Base-by-base conservation (phyloP, 768 basidiomycete species). In the Tylopilus plumbeoviolaceoides region DNA sequence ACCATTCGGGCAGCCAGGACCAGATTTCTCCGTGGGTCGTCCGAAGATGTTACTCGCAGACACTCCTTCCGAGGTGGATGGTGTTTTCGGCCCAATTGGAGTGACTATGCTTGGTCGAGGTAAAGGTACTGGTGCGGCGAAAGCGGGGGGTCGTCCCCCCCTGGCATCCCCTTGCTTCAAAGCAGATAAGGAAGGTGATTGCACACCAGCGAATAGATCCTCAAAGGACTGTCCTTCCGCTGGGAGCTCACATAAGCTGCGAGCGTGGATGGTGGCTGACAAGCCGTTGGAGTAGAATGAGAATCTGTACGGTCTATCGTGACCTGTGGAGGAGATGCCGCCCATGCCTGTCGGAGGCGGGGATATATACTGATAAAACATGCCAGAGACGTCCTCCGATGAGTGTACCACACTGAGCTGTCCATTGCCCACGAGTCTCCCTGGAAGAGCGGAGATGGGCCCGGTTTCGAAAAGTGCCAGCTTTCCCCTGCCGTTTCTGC, bases 281-380 rank as follows among this genome's bases (percentile, higher is more conserved):
- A 97, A 75, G 5, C 87, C 80, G 63, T 97, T 98, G 17, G 92
- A 98, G 72, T 98, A 99, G 73, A 98, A 99, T 0, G 97, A 98
- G 73, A 98, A 99, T 42, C 97, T 82, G 65, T 98, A 98, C 9
- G 95, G 95, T 62, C 93, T 78, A 63, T 94, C 92, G 58, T 93
- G 87, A 0, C 79, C 83, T 4, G 77, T 74, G 47, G 76, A 72
- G 21, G 77, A 69, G 46, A 78, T 73, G 7, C 73, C 73, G 11
- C 55, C 54, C 23, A 64, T 33, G 11, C 47, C 54, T 2, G 53
- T 28, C 1, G 57, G 35, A 21, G 57, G 57, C 5, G 56, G 56
- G 8, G 60, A 21, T 2, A 18, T 10, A 18, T 57, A 59, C 45
- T 49, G 53, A 17, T 54, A 54, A 17, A 60, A 58, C 38, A 61